phyloP scores from a whole-genome alignment of 768 basidiomycete genomes.

The Boletellus sp. region DNA sequence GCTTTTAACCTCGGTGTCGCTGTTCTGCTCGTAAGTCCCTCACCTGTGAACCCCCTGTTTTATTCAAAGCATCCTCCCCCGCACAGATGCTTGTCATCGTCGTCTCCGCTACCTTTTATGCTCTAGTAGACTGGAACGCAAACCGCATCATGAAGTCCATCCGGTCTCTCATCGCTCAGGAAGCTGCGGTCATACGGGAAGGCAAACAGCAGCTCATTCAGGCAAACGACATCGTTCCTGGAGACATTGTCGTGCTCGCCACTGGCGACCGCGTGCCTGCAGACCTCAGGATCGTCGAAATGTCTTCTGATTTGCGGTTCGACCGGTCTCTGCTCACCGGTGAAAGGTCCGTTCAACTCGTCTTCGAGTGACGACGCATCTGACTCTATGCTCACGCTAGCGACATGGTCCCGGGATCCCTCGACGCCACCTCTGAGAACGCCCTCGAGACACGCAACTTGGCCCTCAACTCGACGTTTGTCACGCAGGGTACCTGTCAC shows the following conservation, averaged over 20 bases:
- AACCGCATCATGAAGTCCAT: constrained; percentile 52
- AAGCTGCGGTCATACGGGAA: constrained; percentile 53
- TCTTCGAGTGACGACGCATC: not conserved
- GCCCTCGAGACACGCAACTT: constrained; percentile 46
- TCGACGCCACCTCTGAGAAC: constrained; percentile 49
- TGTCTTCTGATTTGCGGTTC: constrained; percentile 49
- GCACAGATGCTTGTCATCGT: constrained; percentile 40
- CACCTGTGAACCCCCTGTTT: constrained; percentile 8
- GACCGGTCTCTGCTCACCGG: constrained; percentile 55
- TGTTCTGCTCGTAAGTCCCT: constrained; percentile 40
- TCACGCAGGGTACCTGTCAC: constrained; percentile 39
- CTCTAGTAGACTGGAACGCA: constrained; percentile 49
- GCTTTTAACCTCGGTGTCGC: constrained; percentile 51
- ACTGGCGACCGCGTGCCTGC: constrained; percentile 59
- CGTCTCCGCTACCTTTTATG: constrained; percentile 45
- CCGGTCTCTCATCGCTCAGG: constrained; percentile 56
- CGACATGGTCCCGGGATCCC: constrained; percentile 42
- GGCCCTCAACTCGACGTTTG: constrained; percentile 45
- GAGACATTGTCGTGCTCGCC: constrained; percentile 50
- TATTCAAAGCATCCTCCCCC: constrained; percentile 6
- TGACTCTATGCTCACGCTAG: constrained; percentile 18
- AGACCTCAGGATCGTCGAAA: constrained; percentile 52
- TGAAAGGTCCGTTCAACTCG: constrained; percentile 32
- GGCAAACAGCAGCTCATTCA: constrained; percentile 43
- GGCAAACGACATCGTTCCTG: constrained; percentile 56